These are phyloP conservation scores for Penicillium verhagenii DNA, from an alignment of 495 filamentous ascomycete genomes.

Conservation along the genomic window DNA sequence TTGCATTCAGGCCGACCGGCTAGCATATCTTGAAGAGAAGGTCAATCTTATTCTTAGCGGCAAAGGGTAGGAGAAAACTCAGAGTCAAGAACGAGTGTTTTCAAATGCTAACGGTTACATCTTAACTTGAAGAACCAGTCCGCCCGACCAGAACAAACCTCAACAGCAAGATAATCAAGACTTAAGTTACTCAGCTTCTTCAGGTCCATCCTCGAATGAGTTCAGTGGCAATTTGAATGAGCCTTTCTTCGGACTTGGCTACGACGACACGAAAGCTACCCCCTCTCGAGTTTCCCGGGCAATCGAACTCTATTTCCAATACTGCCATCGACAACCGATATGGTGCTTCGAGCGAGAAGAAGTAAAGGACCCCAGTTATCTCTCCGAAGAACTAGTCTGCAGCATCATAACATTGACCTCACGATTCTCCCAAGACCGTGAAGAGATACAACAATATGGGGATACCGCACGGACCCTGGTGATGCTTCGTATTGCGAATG, in stretches of 20 bases:
- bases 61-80: conserved; percentile 25
- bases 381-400: conserved; percentile 43
- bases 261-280: conserved; percentile 29
- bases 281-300: conserved; percentile 31
- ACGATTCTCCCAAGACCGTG: conserved; percentile 39
- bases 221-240: conserved; percentile 19
- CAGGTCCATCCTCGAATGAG: conserved; percentile 22
- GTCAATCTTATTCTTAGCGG: conserved; percentile 46
- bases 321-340: conserved; percentile 48
- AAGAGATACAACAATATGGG: conserved; percentile 38
- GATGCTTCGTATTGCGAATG: conserved; percentile 49
- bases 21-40: conserved; percentile 48
- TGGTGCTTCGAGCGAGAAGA: conserved; percentile 50
- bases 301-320: conserved; percentile 44
- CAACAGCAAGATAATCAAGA: conserved; percentile 16
- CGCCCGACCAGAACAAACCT: conserved; percentile 17
- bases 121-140: conserved; percentile 14
- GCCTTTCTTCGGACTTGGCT: conserved; percentile 28
- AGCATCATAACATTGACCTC: conserved; percentile 43
- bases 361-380: conserved; percentile 32
- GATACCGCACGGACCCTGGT: conserved; percentile 42
- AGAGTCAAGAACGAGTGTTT: neutral
- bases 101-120: conserved; percentile 12
- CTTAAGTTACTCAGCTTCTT: conserved; percentile 16
- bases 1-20: conserved; percentile 37